These are phyloP conservation scores for Thalassiosira exigua DNA, from an alignment of 352 stramenopile genomes.

Conservation along the genomic window DNA sequence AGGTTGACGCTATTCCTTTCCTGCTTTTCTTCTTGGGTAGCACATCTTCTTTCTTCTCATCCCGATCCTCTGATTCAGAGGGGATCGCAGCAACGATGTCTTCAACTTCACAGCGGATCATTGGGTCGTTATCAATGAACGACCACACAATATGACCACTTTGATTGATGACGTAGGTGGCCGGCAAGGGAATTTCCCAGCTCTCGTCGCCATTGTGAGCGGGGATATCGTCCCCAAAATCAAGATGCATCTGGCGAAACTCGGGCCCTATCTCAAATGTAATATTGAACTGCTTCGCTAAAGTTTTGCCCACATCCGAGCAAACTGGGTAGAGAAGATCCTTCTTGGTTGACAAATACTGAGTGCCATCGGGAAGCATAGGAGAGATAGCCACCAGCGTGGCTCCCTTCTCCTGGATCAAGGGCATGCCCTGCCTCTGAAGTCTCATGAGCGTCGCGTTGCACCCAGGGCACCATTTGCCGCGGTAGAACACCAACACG, in stretches of 20 bases:
- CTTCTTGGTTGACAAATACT: not conserved
- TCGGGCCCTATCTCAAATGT: not conserved
- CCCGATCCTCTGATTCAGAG: no score
- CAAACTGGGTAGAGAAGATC: not conserved
- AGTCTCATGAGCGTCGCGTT: not conserved
- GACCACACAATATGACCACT: not conserved
- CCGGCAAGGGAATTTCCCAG: constrained; percentile 5
- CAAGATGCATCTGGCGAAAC: not conserved
- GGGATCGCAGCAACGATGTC: no score
- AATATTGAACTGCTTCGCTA: not conserved
- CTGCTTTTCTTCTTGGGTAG: no score
- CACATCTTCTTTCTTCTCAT: no score
- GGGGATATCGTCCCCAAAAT: not conserved
- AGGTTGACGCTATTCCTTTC: no score
- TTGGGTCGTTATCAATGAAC: constrained; percentile 7
- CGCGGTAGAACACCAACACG: constrained; percentile 1
- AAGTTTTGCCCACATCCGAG: not conserved
- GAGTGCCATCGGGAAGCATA: constrained; percentile 11
- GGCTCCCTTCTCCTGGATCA: not conserved
- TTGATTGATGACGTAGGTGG: constrained; percentile 12
- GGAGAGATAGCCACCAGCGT: constrained; percentile 3
- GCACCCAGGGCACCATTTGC: constrained; percentile 6
- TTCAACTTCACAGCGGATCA: no score
- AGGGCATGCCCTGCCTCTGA: not conserved
- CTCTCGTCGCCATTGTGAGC: not conserved